Percentiles rank a stretch among this genome's conserved stretches.
Evolutionary conservation across 1,139 yeast genomes (phyloP).

Genomic region (Candida mesenterica): DNA sequence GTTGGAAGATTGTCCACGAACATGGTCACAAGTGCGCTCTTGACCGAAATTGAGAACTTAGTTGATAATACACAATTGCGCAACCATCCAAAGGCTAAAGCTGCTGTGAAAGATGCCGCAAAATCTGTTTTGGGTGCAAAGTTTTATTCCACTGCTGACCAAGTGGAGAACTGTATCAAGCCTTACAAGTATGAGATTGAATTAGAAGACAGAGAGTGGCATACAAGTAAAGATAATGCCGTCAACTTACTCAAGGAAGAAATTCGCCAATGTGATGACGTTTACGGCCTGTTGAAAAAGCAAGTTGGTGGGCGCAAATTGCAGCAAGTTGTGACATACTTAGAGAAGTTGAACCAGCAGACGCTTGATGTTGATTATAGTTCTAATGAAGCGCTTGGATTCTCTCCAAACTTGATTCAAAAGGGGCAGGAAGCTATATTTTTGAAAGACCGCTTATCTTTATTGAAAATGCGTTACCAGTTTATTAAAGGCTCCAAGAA

Average conservation of each 20-base stretch:
- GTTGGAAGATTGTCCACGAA: slow-evolving; percentile 88
- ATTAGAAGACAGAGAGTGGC: slow-evolving; percentile 94
- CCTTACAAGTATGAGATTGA: slow-evolving; percentile 97
- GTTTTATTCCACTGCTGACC: slow-evolving; percentile 92
- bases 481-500: slow-evolving; percentile 68
- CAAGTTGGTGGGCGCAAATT: slow-evolving; percentile 82
- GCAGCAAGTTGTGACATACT: slow-evolving; percentile 74
- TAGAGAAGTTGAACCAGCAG: slow-evolving; percentile 50
- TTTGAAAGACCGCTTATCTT: slow-evolving; percentile 68
- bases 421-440: slow-evolving; percentile 87
- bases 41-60: slow-evolving; percentile 74
- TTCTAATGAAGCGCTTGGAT: slow-evolving; percentile 69
- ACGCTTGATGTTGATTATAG: slow-evolving; percentile 42
- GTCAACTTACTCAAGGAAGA: slow-evolving; percentile 76
- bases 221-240: slow-evolving; percentile 74
- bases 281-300: slow-evolving; percentile 60
- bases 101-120: slow-evolving; percentile 84
- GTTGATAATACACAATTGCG: slow-evolving; percentile 71
- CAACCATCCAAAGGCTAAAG: slow-evolving; percentile 81
- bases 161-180: slow-evolving; percentile 96
- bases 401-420: slow-evolving; percentile 66
- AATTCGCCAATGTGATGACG: slow-evolving; percentile 73
- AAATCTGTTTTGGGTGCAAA: slow-evolving; percentile 71
- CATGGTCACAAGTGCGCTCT: slow-evolving; percentile 74
- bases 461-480: slow-evolving; percentile 72